These are phyloP conservation scores for Aureobasidium pullulans DNA, from an alignment of 2,329 filamentous ascomycete genomes.

Conservation along the genomic window DNA sequence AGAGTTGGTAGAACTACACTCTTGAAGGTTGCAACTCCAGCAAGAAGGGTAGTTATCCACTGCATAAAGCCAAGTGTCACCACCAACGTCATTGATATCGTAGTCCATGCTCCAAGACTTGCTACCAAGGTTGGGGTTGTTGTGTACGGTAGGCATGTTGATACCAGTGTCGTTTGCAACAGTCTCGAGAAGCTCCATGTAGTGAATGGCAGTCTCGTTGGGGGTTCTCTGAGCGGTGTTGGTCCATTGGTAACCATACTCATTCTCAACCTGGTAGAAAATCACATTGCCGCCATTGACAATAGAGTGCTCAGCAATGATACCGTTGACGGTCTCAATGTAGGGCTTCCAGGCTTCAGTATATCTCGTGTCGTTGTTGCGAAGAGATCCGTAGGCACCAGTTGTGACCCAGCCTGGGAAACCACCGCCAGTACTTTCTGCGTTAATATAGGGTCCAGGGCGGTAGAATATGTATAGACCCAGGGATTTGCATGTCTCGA, in stretches of 20 bases:
- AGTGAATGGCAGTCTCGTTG: constrained; percentile 38
- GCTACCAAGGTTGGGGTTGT: constrained; percentile 53
- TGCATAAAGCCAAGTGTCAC: constrained; percentile 38
- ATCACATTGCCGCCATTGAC: constrained; percentile 52
- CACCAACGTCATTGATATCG: constrained; percentile 40
- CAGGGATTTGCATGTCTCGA: constrained; percentile 46
- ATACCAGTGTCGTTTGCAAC: constrained; percentile 50
- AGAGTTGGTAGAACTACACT: constrained; percentile 53
- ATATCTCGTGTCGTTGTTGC: constrained; percentile 45
- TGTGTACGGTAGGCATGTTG: constrained; percentile 50
- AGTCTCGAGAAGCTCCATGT: constrained; percentile 52
- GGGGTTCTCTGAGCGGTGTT: constrained; percentile 31
- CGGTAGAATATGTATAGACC: constrained; percentile 46
- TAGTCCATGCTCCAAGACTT: constrained; percentile 57
- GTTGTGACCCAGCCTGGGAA: constrained; percentile 56
- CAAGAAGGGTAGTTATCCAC: constrained; percentile 43
- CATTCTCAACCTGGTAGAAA: constrained; percentile 54
- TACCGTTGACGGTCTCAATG: constrained; percentile 36
- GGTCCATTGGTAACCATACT: constrained; percentile 29
- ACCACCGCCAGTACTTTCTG: constrained; percentile 54
- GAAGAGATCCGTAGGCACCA: constrained; percentile 49
- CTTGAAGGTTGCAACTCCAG: constrained; percentile 57
- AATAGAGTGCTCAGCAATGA: constrained; percentile 47
- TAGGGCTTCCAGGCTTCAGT: constrained; percentile 47
- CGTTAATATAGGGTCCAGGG: constrained; percentile 44